Percentiles rank a stretch among this genome's conserved stretches.
Conservation (phyloP, 2,329 filamentous ascomycete species). For the Paecilomyces variotii region DNA sequence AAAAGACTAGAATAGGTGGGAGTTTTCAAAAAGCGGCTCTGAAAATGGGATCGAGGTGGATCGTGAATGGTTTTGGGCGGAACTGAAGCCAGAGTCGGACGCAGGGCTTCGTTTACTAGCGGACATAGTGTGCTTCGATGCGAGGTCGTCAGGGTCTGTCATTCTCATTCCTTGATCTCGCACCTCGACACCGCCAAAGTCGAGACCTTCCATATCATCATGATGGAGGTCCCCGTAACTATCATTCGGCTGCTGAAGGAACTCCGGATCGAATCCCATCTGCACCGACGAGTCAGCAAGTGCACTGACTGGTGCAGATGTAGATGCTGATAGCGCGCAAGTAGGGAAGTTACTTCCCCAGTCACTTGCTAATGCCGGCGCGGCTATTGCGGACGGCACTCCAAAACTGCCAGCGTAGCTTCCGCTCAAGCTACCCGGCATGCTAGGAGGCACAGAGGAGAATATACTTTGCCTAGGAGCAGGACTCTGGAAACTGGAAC, state of each 20-base stretch:
- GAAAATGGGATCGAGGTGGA: background rate
- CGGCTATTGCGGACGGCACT: conserved; percentile 16
- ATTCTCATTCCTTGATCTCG: conserved; percentile 3
- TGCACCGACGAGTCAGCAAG: conserved; percentile 26
- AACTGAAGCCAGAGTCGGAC: background rate
- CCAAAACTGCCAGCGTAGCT: conserved; percentile 29
- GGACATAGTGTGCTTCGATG: background rate
- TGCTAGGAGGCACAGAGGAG: conserved; percentile 27
- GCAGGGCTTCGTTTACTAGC: background rate
- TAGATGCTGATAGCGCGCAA: conserved; percentile 16
- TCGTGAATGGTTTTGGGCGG: background rate
- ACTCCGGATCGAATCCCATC: conserved; percentile 32
- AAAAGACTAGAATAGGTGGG: background rate
- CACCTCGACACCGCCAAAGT: conserved; percentile 10
- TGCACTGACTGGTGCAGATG: conserved; percentile 22
- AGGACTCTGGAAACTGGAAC: conserved; percentile 25
- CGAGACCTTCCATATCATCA: conserved; percentile 20
- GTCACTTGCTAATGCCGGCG: conserved; percentile 23
- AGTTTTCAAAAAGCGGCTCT: background rate
- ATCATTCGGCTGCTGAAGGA: conserved; percentile 28
- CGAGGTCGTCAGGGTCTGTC: background rate
- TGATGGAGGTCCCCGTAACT: conserved; percentile 25
- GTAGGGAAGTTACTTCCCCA: conserved; percentile 25
- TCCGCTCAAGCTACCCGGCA: conserved; percentile 25
- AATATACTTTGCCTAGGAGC: conserved; percentile 21